Evolutionary conservation across 2,329 filamentous ascomycete species (phyloP).

Genomic region (Ampelomyces quisqualis): DNA sequence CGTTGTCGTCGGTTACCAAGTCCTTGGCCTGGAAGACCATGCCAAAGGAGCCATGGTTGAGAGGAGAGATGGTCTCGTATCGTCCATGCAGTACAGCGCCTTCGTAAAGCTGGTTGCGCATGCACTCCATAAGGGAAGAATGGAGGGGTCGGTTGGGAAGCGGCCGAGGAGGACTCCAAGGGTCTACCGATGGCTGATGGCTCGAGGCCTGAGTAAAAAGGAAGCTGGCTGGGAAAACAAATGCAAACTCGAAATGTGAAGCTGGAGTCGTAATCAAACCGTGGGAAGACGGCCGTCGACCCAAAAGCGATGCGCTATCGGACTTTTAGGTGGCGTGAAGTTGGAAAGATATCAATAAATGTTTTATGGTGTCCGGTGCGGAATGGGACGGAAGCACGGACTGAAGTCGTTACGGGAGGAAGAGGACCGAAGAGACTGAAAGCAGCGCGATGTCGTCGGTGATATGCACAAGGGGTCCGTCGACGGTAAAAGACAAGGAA

Average conservation of each 20-base stretch:
- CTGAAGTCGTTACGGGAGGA: slow-evolving; percentile 35
- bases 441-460: slow-evolving; percentile 40
- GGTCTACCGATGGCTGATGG: slow-evolving; percentile 35
- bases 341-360: slow-evolving; percentile 41
- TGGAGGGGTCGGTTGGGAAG: slow-evolving; percentile 18
- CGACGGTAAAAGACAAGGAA: slow-evolving; percentile 45
- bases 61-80: slow-evolving; percentile 85
- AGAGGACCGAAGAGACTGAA: slow-evolving; percentile 31
- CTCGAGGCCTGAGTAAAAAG: slow-evolving; percentile 20
- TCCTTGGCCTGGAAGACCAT: slow-evolving; percentile 96
- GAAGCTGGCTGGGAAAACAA: slow-evolving; percentile 23
- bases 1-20: slow-evolving; percentile 70
- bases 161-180: slow-evolving; percentile 40
- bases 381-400: slow-evolving; percentile 18
- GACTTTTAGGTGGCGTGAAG: slow-evolving; percentile 40
- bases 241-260: slow-evolving; percentile 18
- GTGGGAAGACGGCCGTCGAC: slow-evolving; percentile 36
- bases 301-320: slow-evolving; percentile 42
- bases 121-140: slow-evolving; percentile 69
- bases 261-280: slow-evolving; percentile 38
- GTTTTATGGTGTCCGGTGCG: slow-evolving; percentile 28
- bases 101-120: slow-evolving; percentile 76
- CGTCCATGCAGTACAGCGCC: slow-evolving; percentile 83
- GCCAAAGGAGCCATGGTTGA: slow-evolving; percentile 98
- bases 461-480: slow-evolving; percentile 44